Conservation (phyloP, 2,329 filamentous ascomycete species). For the Malbranchea zuffiana region DNA sequence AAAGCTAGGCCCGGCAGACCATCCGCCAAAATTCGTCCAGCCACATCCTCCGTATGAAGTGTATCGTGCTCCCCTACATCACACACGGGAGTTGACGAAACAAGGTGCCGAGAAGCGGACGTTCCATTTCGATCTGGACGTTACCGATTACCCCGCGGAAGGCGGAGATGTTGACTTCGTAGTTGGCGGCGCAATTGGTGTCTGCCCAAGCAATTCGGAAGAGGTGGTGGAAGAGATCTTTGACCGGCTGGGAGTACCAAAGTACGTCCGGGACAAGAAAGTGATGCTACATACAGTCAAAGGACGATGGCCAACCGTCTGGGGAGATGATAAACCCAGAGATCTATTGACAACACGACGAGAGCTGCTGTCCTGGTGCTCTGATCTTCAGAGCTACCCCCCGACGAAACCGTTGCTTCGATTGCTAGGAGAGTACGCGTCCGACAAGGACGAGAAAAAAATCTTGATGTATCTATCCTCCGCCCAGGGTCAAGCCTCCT, state of each 20-base stretch:
- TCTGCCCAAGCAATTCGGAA: slow-evolving; percentile 77
- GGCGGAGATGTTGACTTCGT: slow-evolving; percentile 77
- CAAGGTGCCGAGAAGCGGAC: slow-evolving; percentile 89
- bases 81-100: slow-evolving; percentile 75
- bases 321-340: slow-evolving; percentile 79
- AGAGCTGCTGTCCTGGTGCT: slow-evolving; percentile 91
- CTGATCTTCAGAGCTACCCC: slow-evolving; percentile 83
- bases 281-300: slow-evolving; percentile 65
- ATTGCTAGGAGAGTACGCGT: slow-evolving; percentile 72
- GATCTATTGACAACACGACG: slow-evolving; percentile 82
- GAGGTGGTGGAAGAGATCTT: slow-evolving; percentile 72
- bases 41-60: slow-evolving; percentile 90
- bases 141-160: slow-evolving; percentile 85
- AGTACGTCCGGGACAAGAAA: slow-evolving; percentile 71
- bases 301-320: slow-evolving; percentile 93
- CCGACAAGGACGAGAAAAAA: slow-evolving; percentile 73
- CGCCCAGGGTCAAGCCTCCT: slow-evolving; percentile 78
- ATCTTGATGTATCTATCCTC: slow-evolving; percentile 77
- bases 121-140: slow-evolving; percentile 93
- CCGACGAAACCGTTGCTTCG: slow-evolving; percentile 81
- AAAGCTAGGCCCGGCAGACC: slow-evolving; percentile 35
- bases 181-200: slow-evolving; percentile 88
- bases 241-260: slow-evolving; percentile 68
- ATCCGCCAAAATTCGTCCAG: slow-evolving; percentile 82
- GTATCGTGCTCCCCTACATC: slow-evolving; percentile 77